Evolutionary conservation across 352 stramenopile genomes (phyloP), one percentile per base, ranked within the genome.

Genomic region (Globisporangium nunn): DNA sequence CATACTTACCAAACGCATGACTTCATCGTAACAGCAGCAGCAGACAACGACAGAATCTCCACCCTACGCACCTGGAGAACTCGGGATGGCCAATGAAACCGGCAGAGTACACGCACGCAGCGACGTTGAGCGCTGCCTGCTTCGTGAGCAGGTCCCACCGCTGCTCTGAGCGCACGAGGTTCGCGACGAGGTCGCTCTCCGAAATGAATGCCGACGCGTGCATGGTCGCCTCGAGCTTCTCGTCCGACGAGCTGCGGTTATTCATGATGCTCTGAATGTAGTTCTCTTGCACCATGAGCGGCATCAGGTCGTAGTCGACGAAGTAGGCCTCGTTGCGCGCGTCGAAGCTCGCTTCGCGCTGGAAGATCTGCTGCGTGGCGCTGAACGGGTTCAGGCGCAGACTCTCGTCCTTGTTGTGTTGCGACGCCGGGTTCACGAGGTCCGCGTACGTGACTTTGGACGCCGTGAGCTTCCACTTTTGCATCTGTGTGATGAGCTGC

Each of bases 281-380:
- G 58, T 96, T 85, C 65, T 91, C 86, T 63, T 99, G 93, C 5
- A 99, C 70, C 70, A 99, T 91, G 31, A 99, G 73, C 17, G 97
- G 97, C 72, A 98, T 96, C 40, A 99, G 75, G 68, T 97, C 93
- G 67, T 99, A 99, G 72, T 99, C 97, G 15, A 98, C 95, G 71
- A 99, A 99, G 72, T 98, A 99, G 10, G 95, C 92, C 70, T 99
- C 94, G 56, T 93, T 98, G 7, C 96, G 86, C 37, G 83, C 72
- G 7, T 90, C 72, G 56, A 96, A 95, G 23, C 73, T 74, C 6
- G 75, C 33, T 4, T 91, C 78, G 28, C 72, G 75, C 62, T 97
- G 86, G 61, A 98, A 91, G 52, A 98, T 98, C 52, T 86, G 72
- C 64, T 95, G 91, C 2, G 82, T 95, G 4, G 91, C 96, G 71